A percentile compares a stretch with the other conserved stretches of the same genome.
phyloP scores from a whole-genome alignment of 1,139 yeast genomes.

The Magnusiomyces fungicola region DNA sequence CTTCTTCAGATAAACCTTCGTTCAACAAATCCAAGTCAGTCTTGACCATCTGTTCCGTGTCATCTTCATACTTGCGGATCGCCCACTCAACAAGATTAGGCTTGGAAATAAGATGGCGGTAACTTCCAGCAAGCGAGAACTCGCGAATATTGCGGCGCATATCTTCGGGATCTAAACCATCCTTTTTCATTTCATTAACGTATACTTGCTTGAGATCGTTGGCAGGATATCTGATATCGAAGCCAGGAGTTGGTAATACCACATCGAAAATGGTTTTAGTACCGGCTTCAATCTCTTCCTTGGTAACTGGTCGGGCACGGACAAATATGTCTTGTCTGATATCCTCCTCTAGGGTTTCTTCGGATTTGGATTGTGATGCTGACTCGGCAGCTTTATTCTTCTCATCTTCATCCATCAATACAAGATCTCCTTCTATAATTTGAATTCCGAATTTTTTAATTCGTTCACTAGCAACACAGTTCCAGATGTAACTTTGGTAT shows the following conservation, averaged over 20 bases:
- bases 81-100: slow-evolving; percentile 61
- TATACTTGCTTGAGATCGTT: slow-evolving; percentile 61
- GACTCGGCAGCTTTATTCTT: slow-evolving; percentile 13
- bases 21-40: slow-evolving; percentile 71
- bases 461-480: slow-evolving; percentile 72
- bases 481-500: slow-evolving; percentile 95
- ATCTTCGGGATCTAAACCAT: slow-evolving; percentile 72
- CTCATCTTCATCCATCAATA: slow-evolving; percentile 37
- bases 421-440: slow-evolving; percentile 78
- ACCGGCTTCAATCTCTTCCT: slow-evolving; percentile 57
- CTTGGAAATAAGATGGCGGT: slow-evolving; percentile 65
- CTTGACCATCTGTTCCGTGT: slow-evolving; percentile 62
- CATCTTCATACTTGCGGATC: slow-evolving; percentile 53
- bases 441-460: slow-evolving; percentile 61
- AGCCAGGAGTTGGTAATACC: slow-evolving; percentile 93
- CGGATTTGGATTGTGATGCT: slow-evolving; percentile 36
- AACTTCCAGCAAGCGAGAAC: slow-evolving; percentile 86
- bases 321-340: slow-evolving; percentile 46
- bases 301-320: slow-evolving; percentile 64
- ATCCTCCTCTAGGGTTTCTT: slow-evolving; percentile 57
- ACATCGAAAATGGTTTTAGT: slow-evolving; percentile 70
- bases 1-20: slow-evolving; percentile 28
- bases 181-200: slow-evolving; percentile 65
- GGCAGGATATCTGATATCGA: slow-evolving; percentile 73
- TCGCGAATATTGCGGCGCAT: slow-evolving; percentile 85